Evolutionary conservation across 176 grass and related monocot species (phyloP).

Genomic region (Chloris gayana): DNA sequence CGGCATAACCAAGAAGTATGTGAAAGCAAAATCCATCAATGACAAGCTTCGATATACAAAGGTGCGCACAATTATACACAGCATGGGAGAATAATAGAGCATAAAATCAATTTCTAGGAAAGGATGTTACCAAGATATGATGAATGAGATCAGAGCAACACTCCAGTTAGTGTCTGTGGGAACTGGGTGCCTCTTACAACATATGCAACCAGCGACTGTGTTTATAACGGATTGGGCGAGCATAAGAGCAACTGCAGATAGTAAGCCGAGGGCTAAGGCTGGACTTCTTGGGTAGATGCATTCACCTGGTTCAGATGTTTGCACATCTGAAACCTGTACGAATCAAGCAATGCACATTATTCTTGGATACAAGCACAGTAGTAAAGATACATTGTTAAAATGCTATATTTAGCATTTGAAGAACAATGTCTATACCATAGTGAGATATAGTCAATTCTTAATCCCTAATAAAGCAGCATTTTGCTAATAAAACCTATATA

Average conservation of each 20-base stretch:
- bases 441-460: not conserved
- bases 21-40: not conserved
- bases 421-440: not conserved
- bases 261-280: constrained; percentile 73
- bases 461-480: not conserved
- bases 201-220: constrained; percentile 88
- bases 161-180: constrained; percentile 92
- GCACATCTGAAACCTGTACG: constrained; percentile 74
- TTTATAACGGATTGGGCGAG: constrained; percentile 80
- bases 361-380: not conserved
- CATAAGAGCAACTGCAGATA: constrained; percentile 75
- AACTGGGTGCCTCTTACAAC: constrained; percentile 86
- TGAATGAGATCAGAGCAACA: constrained; percentile 84
- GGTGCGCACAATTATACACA: not conserved
- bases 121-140: constrained; percentile 83
- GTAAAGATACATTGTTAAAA: not conserved
- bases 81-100: not conserved
- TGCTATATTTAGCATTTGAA: not conserved
- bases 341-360: not conserved
- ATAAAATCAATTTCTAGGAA: not conserved
- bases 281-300: constrained; percentile 91
- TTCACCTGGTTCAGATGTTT: constrained; percentile 40
- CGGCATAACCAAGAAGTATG: not conserved
- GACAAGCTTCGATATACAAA: not conserved
- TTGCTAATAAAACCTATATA: not conserved